Evolutionary conservation across 495 filamentous ascomycete species (phyloP), one percentile per base, ranked within the genome.

Genomic region (Talaromyces wortmannii): DNA sequence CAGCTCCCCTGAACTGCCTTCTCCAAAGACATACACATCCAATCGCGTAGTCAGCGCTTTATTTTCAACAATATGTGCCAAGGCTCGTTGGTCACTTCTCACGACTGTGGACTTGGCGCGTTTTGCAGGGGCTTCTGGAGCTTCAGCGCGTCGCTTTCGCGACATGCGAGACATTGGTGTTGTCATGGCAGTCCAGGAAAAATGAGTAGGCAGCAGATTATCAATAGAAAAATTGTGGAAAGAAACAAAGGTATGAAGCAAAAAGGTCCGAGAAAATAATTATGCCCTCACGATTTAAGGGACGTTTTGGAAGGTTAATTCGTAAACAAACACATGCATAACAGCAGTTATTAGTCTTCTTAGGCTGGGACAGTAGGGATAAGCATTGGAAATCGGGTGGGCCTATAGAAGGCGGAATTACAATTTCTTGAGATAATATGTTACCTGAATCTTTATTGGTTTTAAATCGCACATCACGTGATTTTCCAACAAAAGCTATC

Each of bases 1-100:
- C 46, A 89, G 78, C 62, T 89, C 86, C 55, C 83, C 83, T 23
- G 78, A 79, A 59, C 80, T 80, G 48, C 85, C 86, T 60, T 86
- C 85, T 36, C 86, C 86, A 53, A 79, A 88, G 55, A 87, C 84
- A 59, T 77, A 88, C 36, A 88, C 81, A 60, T 87, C 78, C 33
- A 87, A 71, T n/a, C 70, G 70, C 16, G 66, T 63, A 12, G 62
- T 77, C 5, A 74, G 74, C 5, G 70, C 71, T 31, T 73, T 48
- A 49, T 79, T 79, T 49, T 79, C 73, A 55, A 73, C 61, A 17
- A 40, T 10, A 40, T 40, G 36, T 40, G 36, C 36, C 13, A 40
- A 8, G 36, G 36, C 36, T 40, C 36, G 36, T 40, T 40, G 36
- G 36, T 40, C 13, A 40, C 36, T 40, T 40, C 36, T 40, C 36